Evolutionary conservation across 306 rosid genomes (phyloP), one percentile per base, ranked within the genome.

Genomic region (Sophora flavescens): DNA sequence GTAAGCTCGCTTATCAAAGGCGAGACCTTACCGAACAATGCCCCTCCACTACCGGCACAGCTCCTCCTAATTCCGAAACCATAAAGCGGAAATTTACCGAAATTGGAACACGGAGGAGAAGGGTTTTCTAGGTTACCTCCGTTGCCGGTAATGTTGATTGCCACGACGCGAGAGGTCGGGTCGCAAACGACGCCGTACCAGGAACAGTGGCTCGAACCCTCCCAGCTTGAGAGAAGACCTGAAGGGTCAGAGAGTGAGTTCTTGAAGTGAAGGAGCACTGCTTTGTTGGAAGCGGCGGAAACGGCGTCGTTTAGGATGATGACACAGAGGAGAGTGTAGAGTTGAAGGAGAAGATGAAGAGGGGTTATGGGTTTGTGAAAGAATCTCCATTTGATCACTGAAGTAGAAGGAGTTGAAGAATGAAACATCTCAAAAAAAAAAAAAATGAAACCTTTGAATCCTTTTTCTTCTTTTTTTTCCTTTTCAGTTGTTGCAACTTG

Each of bases 111-210:
- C 22, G 22, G 22, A 3, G 88, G 70, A 17, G 12, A 72, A 0
- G 83, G 28, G 17, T 56, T 72, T 13, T 44, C 10, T 9, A 63
- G 78, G 56, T 78, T 62, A 76, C 91, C 48, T 44, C 14, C 93
- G 69, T 81, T 82, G 4, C 97, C 98, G 39, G 92, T 86, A 76
- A 93, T 39, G 88, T 93, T 91, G 75, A 93, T 80, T 0, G 93
- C 74, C 47, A 93, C 84, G 6, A 93, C 98, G 14, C 93, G 89
- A 9, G 74, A 82, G 76, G 69, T 66, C 0, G 84, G 74, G 87
- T 88, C 84, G 86, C 98, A 93, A 11, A 47, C 85, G 54, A 93
- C 90, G 2, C 97, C 98, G 22, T 16, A 18, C 90, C 90, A 93
- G 6, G 80, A 68, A 80, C 98, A 93, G 86, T 87, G 77, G 41